Base-by-base conservation (phyloP, 2,329 filamentous ascomycete species). In the Hymenoscyphus infarciens region DNA sequence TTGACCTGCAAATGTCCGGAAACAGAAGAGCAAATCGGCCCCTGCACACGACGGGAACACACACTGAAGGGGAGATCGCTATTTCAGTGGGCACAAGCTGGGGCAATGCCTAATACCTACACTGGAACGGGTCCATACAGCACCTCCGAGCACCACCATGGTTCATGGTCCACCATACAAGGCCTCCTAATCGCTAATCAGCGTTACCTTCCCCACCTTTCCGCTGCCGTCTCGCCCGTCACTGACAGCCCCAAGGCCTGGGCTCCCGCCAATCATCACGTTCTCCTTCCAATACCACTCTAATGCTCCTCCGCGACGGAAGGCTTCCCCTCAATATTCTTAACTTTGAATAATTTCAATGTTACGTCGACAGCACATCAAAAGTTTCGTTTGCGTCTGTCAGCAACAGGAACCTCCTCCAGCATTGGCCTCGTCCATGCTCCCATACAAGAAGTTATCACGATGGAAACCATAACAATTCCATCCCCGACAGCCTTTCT, bases 401-500 rank as follows among this genome's bases (percentile, higher is more conserved):
- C 52, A 61, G n/a, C 58, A 60, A 35, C 58, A 61, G 38, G 22
- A 59, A 27, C 52, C 45, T n/a, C 38, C 42, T 58, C 39, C 52
- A 25, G 35, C 35, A 31, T 54, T 39, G 29, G 31, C 19, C n/a
- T 55, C 54, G 64, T 69, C 65, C 57, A 70, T 69, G 67, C 67
- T 61, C 62, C 62, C 54, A 42, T 61, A 31, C 49, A 63, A 64
- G 57, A 61, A 68, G 59, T 60, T 62, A 13, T 68, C 69, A 65
- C 66, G 73, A 83, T 83, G 81, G 85, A 86, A 77, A 80, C 79
- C 67, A 83, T 86, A 75, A 81, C 79, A 72, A 85, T 86, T 67
- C 83, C 84, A 64, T 84, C 83, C 59, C 83, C 84, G 61, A 82
- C 83, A 65, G 80, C 81, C 74, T 84, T 82, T 72, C 78, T 81